Conservation (phyloP, 73 alveolate species). For the Stentor roeselii region DNA sequence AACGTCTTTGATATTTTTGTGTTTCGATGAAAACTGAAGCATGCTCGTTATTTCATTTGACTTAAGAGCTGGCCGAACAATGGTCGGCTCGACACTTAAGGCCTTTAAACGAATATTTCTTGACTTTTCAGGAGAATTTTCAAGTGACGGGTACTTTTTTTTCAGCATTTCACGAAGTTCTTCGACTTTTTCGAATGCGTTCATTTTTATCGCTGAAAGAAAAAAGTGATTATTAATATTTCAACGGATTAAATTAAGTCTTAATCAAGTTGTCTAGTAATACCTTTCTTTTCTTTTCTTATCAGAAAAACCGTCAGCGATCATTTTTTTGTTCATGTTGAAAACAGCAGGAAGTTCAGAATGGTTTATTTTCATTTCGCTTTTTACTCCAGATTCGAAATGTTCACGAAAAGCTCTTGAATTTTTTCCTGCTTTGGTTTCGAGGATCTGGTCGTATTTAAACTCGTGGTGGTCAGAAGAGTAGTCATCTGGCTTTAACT, state of each 20-base stretch:
- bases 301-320: not conserved
- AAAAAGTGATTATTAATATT: no score
- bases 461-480: not conserved
- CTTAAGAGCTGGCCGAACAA: slow-evolving; percentile 3
- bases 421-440: no score
- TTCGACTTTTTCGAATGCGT: slow-evolving; percentile 23
- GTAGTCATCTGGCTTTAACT: not conserved
- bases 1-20: not conserved
- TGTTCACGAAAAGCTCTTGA: no score
- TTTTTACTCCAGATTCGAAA: no score
- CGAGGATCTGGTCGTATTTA: no score
- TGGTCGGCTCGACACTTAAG: not conserved
- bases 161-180: not conserved
- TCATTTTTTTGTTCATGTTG: not conserved
- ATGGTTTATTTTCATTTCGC: not conserved
- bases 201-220: not conserved
- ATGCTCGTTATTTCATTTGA: not conserved
- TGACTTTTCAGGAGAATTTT: not conserved
- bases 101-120: not conserved
- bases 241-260: not conserved
- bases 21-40: not conserved
- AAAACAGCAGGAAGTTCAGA: not conserved
- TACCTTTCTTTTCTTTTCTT: no score
- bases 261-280: not conserved
- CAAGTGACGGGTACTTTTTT: not conserved